Percentiles rank a stretch among this genome's conserved stretches.
phyloP scores from a whole-genome alignment of 768 basidiomycete genomes.

The Xerocomellus amylosporus region DNA sequence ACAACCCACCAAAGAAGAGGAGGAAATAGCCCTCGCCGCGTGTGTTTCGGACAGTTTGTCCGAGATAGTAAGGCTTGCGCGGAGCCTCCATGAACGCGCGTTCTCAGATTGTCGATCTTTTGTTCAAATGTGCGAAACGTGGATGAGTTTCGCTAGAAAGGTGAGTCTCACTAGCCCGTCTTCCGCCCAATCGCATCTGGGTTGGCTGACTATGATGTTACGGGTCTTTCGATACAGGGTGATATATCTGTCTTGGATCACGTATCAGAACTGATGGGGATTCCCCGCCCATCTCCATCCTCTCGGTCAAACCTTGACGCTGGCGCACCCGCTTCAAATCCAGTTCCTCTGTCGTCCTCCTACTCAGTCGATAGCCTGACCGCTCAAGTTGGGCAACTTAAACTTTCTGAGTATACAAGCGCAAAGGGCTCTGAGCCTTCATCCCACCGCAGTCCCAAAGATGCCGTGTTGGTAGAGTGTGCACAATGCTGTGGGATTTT shows the following conservation, averaged over 20 bases:
- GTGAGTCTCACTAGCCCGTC: slow-evolving; percentile 35
- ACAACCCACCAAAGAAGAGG: slow-evolving; percentile 21
- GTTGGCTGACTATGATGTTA: not conserved
- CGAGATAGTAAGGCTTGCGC: slow-evolving; percentile 41
- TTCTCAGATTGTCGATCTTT: slow-evolving; percentile 56
- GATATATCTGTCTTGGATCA: slow-evolving; percentile 47
- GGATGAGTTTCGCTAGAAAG: slow-evolving; percentile 64
- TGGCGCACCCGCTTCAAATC: not conserved
- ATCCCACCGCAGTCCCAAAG: not conserved
- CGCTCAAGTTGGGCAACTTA: slow-evolving; percentile 18
- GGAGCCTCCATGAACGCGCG: slow-evolving; percentile 32
- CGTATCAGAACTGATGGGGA: slow-evolving; percentile 43
- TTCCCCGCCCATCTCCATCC: slow-evolving; percentile 5
- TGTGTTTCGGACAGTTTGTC: slow-evolving; percentile 44
- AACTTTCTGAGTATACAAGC: slow-evolving; percentile 12
- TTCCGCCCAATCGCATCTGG: not conserved
- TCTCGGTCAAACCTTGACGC: not conserved
- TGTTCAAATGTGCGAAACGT: slow-evolving; percentile 65
- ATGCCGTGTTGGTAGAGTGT: slow-evolving; percentile 33
- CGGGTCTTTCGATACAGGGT: slow-evolving; percentile 33
- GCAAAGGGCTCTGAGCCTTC: not conserved
- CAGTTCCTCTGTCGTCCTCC: not conserved
- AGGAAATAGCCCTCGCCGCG: slow-evolving; percentile 26
- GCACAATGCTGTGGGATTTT: slow-evolving; percentile 43
- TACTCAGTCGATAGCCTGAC: slow-evolving; percentile 18